Evolutionary conservation across 2,329 filamentous ascomycete genomes (phyloP).

Genomic region (Neonectria punicea): DNA sequence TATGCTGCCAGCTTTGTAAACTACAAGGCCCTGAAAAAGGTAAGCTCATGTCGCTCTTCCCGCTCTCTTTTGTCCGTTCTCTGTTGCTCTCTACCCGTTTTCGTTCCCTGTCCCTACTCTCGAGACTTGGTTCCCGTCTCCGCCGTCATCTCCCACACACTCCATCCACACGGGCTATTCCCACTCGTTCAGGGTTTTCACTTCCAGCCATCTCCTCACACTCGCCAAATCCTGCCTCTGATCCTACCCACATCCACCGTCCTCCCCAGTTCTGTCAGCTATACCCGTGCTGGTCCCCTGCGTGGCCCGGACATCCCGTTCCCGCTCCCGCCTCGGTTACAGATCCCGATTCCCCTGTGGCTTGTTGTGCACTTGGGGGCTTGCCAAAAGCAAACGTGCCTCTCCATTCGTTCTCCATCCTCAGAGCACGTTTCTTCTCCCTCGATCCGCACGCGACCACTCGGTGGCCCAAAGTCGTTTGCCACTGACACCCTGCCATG

Average conservation of each 20-base stretch:
- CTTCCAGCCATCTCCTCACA: conserved; percentile 15
- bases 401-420: conserved; percentile 32
- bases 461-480: conserved; percentile 22
- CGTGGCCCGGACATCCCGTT: conserved; percentile 17
- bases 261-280: conserved; percentile 1
- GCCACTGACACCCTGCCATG: conserved; percentile 40
- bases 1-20: conserved; percentile 99
- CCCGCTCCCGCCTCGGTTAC: conserved; percentile 23
- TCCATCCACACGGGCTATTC: conserved; percentile 14
- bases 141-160: conserved; percentile 37
- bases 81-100: conserved; percentile 20
- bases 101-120: not conserved
- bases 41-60: conserved; percentile 52
- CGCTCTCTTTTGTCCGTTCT: conserved; percentile 20
- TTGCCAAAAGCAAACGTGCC: conserved; percentile 34
- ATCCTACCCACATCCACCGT: not conserved
- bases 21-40: conserved; percentile 99
- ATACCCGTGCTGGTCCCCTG: not conserved
- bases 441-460: conserved; percentile 28
- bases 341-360: conserved; percentile 28
- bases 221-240: not conserved
- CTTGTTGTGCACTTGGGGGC: conserved; percentile 30
- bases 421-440: conserved; percentile 35
- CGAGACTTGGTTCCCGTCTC: conserved; percentile 28
- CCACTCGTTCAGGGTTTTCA: conserved; percentile 11